These are phyloP conservation scores for Phlegmacium glaucopus DNA, from an alignment of 768 basidiomycete genomes.

Conservation along the genomic window DNA sequence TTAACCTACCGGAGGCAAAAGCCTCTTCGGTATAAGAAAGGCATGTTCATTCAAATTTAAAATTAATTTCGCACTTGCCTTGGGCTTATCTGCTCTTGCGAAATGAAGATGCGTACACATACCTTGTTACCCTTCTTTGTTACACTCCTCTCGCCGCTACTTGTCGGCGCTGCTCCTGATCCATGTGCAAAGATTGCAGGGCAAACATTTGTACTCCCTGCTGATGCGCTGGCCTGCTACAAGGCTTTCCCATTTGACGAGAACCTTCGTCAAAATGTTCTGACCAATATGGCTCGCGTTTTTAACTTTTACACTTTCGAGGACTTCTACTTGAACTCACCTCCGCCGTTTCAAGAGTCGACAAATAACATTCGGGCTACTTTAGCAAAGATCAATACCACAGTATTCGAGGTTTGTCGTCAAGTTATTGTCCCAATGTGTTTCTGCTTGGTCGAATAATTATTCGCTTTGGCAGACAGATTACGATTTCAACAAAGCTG, in stretches of 20 bases:
- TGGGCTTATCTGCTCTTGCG: too few species aligned
- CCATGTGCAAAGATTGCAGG: conserved; percentile 39
- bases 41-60: too few species aligned
- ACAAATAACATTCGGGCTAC: conserved; percentile 46
- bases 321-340: conserved; percentile 37
- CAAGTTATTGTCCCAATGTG: too few species aligned
- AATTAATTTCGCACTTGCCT: too few species aligned
- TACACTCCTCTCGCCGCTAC: conserved; percentile 2
- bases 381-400: conserved; percentile 45
- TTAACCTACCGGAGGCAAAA: too few species aligned
- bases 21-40: too few species aligned
- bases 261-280: conserved; percentile 46
- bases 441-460: not conserved
- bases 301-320: conserved; percentile 57
- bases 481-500: conserved; percentile 58
- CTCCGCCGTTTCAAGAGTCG: conserved; percentile 30
- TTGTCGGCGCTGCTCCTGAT: conserved; percentile 23
- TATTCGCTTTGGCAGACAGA: conserved; percentile 41
- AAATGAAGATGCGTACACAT: too few species aligned
- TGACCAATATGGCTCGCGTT: conserved; percentile 37
- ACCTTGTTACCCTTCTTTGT: too few species aligned
- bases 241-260: conserved; percentile 50
- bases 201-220: conserved; percentile 44
- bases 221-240: conserved; percentile 55
- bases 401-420: too few species aligned